Evolutionary conservation across 78 protist species (phyloP).

Genomic region (Goniomonas avonlea): DNA sequence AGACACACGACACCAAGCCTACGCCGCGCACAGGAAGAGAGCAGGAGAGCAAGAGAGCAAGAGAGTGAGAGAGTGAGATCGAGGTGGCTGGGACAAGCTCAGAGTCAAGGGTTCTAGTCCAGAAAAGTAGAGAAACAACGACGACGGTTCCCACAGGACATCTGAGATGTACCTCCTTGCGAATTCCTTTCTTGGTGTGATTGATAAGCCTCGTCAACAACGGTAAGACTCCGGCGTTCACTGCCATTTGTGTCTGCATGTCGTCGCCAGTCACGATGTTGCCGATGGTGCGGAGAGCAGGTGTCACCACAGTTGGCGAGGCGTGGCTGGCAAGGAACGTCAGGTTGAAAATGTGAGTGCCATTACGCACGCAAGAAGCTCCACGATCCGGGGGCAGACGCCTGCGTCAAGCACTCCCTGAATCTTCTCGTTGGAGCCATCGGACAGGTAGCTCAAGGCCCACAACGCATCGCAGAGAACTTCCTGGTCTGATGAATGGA

Average conservation of each 20-base stretch:
- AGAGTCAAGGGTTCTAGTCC: too few species aligned
- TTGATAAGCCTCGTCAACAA: background rate
- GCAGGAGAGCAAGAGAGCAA: too few species aligned
- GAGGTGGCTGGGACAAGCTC: too few species aligned
- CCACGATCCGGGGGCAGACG: background rate
- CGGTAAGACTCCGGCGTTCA: background rate
- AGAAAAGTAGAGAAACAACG: conserved; percentile 40
- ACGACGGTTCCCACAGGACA: conserved; percentile 35
- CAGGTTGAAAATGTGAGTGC: too few species aligned
- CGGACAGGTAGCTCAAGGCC: conserved; percentile 21
- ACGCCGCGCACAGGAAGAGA: too few species aligned
- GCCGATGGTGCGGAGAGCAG: conserved; percentile 9
- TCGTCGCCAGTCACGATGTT: conserved; percentile 25
- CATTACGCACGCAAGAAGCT: too few species aligned
- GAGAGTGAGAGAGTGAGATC: too few species aligned
- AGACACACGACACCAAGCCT: too few species aligned
- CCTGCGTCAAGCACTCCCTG: background rate
- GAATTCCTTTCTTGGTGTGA: background rate
- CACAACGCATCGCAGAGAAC: background rate
- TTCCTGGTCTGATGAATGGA: background rate
- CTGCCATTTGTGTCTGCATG: background rate
- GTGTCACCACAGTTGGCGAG: background rate
- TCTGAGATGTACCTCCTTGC: conserved; percentile 7
- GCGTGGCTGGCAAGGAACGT: too few species aligned
- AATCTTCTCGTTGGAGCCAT: background rate